These are phyloP conservation scores for Fallopia convolvulus DNA, from an alignment of 148 eudicot genomes.

Conservation along the genomic window DNA sequence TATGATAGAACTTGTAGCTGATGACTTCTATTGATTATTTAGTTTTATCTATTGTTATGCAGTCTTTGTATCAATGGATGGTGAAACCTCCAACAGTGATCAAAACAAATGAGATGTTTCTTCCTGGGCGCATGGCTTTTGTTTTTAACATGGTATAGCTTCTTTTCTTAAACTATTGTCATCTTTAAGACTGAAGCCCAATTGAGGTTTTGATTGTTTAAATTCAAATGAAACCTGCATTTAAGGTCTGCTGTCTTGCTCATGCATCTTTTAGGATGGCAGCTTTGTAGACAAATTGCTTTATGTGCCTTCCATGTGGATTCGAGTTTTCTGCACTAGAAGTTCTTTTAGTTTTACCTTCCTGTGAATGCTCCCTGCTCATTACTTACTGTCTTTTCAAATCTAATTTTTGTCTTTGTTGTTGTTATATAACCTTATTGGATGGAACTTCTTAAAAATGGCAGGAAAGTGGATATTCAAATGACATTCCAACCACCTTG, in stretches of 20 bases:
- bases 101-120: conserved; percentile 94
- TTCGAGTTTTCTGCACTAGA: neutral
- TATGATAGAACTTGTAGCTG: neutral
- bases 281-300: neutral
- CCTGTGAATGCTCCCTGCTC: neutral
- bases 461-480: conserved; percentile 80
- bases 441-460: conserved; percentile 11
- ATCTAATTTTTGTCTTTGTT: neutral
- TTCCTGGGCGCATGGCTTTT: conserved; percentile 94
- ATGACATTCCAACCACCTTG: conserved; percentile 93
- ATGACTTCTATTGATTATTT: neutral
- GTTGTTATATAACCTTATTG: neutral
- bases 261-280: neutral
- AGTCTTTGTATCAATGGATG: conserved; percentile 87
- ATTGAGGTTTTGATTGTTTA: neutral
- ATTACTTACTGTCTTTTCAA: neutral
- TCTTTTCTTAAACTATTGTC: neutral
- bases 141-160: conserved; percentile 73
- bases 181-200: neutral
- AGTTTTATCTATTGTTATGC: conserved; percentile 13
- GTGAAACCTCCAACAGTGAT: conserved; percentile 79
- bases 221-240: neutral
- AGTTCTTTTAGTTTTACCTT: neutral
- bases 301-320: neutral
- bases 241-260: neutral